Percentiles rank a stretch among this genome's conserved stretches.
Evolutionary conservation across 106 monocot genomes (phyloP).

Genomic region (Gastrodia elata): DNA sequence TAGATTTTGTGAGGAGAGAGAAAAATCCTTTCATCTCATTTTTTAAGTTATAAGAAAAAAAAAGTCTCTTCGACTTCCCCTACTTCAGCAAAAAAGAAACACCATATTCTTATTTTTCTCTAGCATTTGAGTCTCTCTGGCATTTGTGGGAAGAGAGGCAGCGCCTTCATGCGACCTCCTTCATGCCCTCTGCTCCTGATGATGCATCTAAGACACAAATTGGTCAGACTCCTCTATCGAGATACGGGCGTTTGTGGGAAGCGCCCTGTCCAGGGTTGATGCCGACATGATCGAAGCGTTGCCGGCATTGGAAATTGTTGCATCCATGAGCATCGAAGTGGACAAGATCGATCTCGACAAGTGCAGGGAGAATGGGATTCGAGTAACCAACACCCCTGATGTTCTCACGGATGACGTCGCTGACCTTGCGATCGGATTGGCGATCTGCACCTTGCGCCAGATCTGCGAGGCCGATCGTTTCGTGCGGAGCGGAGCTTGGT

Average conservation of each 20-base stretch:
- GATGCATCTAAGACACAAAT: too few relatives aligned
- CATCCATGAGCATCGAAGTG: slow-evolving; percentile 55
- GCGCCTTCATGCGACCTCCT: too few relatives aligned
- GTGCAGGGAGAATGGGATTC: slow-evolving; percentile 58
- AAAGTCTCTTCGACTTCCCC: too few relatives aligned
- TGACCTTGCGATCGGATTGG: slow-evolving; percentile 69
- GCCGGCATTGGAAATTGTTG: slow-evolving; percentile 63
- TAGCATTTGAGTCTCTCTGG: too few relatives aligned
- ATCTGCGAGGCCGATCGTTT: slow-evolving; percentile 43
- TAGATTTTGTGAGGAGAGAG: too few relatives aligned
- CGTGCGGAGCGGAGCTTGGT: slow-evolving; percentile 44
- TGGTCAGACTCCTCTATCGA: too few relatives aligned
- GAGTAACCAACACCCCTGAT: slow-evolving; percentile 73
- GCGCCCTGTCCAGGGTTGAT: slow-evolving; percentile 37
- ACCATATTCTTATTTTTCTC: too few relatives aligned
- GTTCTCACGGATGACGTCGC: slow-evolving; percentile 73
- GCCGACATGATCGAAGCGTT: slow-evolving; percentile 60
- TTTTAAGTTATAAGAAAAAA: too few relatives aligned
- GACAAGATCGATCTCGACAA: slow-evolving; percentile 65
- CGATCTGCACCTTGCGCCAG: slow-evolving; percentile 47
- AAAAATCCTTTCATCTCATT: too few relatives aligned
- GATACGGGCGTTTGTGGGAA: slow-evolving; percentile 61
- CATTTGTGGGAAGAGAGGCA: too few relatives aligned
- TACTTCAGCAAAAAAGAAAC: too few relatives aligned
- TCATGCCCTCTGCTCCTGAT: too few relatives aligned